These are phyloP conservation scores for Agarophyton chilense DNA, from an alignment of 23 red algal species.

Conservation along the genomic window DNA sequence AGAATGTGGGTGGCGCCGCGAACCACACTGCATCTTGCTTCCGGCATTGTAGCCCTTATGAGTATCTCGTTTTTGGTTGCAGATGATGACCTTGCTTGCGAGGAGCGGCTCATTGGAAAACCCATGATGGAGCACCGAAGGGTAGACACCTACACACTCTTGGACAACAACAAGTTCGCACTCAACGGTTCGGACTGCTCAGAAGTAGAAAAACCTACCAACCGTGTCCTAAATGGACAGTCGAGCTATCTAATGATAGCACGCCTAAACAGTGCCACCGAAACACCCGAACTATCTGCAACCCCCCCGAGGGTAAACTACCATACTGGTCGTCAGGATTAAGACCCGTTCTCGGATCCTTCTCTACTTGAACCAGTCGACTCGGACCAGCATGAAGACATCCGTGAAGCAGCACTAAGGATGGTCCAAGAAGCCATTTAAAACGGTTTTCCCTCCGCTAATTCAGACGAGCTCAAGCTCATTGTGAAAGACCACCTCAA, in stretches of 20 bases:
- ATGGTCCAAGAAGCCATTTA: neutral
- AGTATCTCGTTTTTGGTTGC: constrained; percentile 5
- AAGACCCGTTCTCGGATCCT: constrained; percentile 4
- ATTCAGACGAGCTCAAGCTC: neutral
- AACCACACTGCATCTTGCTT: neutral
- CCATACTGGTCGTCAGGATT: neutral
- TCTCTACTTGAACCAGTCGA: constrained; percentile 14
- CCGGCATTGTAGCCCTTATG: neutral
- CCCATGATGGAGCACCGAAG: neutral
- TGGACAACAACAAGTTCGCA: neutral
- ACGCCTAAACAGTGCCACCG: neutral
- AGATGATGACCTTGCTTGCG: neutral
- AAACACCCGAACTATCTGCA: neutral
- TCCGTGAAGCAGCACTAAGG: neutral
- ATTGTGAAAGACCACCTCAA: neutral
- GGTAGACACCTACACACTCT: neutral
- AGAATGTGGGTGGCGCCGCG: neutral
- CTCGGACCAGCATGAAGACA: neutral
- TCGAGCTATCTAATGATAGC: neutral
- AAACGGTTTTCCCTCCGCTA: neutral
- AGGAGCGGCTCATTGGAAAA: neutral
- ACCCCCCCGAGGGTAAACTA: neutral
- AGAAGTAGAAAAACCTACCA: neutral
- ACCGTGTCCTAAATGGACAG: neutral
- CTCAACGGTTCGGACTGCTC: neutral